A percentile compares a stretch with the other conserved stretches of the same genome.
Conservation (phyloP, 2,329 filamentous ascomycete species). For the Dactylonectria estremocensis region DNA sequence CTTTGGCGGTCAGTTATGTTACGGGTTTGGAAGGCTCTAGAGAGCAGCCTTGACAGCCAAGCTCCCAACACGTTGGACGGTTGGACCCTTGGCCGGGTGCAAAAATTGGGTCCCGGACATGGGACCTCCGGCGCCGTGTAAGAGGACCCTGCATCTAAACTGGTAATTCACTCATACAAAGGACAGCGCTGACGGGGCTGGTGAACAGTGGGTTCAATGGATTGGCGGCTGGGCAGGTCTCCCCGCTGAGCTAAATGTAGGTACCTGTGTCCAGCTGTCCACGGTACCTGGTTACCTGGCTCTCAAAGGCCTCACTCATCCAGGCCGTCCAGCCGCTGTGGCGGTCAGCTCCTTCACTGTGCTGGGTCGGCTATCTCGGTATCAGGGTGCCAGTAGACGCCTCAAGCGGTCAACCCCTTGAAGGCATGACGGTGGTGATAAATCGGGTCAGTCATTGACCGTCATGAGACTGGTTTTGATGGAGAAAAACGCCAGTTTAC, state of each 20-base stretch:
- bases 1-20: conserved; percentile 42
- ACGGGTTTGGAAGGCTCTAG: conserved; percentile 28
- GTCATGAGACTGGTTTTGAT: background rate
- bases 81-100: conserved; percentile 35
- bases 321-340: conserved; percentile 25
- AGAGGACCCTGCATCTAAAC: conserved; percentile 46
- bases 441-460: conserved; percentile 19
- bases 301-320: conserved; percentile 25
- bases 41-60: conserved; percentile 25
- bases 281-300: background rate
- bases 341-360: conserved; percentile 33
- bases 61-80: conserved; percentile 38
- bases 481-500: conserved; percentile 15
- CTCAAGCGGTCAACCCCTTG: conserved; percentile 15
- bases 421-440: conserved; percentile 14
- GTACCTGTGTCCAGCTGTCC: conserved; percentile 17
- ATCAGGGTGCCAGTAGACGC: conserved; percentile 25
- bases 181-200: conserved; percentile 9
- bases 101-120: conserved; percentile 33
- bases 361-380: conserved; percentile 40
- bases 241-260: conserved; percentile 15
- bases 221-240: conserved; percentile 25
- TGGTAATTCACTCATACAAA: conserved; percentile 51
- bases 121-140: conserved; percentile 39
- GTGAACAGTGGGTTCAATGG: conserved; percentile 1